phyloP scores from a whole-genome alignment of 2,329 filamentous ascomycete genomes.

The Byssothecium circinans region DNA sequence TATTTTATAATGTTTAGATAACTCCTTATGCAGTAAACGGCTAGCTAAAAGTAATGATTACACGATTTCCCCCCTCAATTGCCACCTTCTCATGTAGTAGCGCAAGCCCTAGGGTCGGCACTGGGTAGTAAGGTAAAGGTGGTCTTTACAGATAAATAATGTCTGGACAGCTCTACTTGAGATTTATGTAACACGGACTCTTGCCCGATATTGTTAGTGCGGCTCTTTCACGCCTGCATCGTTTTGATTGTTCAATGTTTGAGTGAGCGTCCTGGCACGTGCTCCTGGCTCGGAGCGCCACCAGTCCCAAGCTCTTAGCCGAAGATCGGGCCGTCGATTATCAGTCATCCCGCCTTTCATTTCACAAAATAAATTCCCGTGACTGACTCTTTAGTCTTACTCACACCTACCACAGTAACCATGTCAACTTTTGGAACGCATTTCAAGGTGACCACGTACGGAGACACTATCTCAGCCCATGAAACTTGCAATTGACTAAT shows the following conservation, averaged over 20 bases:
- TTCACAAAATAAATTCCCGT: conserved; percentile 3
- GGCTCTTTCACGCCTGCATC: no score
- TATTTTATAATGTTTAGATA: not conserved
- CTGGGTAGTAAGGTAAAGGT: no score
- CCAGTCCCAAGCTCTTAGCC: not conserved
- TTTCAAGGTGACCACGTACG: conserved; percentile 81
- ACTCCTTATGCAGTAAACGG: no score
- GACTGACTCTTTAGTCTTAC: conserved; percentile 6
- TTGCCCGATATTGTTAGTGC: no score
- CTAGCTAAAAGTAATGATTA: no score
- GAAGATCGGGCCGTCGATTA: not conserved
- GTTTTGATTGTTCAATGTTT: no score
- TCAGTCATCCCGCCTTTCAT: conserved; percentile 2
- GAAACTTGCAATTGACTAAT: conserved; percentile 16
- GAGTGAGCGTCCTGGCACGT: not conserved
- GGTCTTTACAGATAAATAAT: no score
- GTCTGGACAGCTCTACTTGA: no score
- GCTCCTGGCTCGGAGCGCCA: not conserved
- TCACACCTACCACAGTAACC: conserved; percentile 2
- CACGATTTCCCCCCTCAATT: no score
- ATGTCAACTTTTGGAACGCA: conserved; percentile 79
- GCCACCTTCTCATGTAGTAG: no score
- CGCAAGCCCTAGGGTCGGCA: no score
- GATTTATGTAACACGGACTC: no score
- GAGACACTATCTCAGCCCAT: conserved; percentile 12